Conservation (phyloP, 2,329 filamentous ascomycete genomes). For the Annulohypoxylon truncatum region DNA sequence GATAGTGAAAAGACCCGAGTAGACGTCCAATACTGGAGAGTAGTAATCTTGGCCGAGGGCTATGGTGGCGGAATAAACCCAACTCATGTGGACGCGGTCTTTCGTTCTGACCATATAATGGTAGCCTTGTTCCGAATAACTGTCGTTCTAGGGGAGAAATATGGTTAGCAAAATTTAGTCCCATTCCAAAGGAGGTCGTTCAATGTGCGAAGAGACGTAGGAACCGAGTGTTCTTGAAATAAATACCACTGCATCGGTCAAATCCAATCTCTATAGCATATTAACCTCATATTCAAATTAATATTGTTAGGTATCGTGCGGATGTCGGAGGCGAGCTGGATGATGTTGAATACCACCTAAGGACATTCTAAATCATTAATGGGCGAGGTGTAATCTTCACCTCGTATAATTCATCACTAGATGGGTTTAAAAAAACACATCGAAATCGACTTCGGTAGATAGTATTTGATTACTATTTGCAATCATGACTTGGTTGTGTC, state of each 20-base stretch:
- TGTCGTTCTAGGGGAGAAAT: neutral
- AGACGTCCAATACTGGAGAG: too few relatives aligned
- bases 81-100: neutral
- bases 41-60: neutral
- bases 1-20: neutral
- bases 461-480: slow-evolving; percentile 40
- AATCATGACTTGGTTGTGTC: slow-evolving; percentile 37
- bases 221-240: neutral
- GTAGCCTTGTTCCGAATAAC: neutral
- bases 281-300: neutral
- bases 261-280: neutral
- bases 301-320: too few relatives aligned
- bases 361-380: neutral
- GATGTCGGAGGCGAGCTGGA: neutral
- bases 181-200: neutral
- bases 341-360: neutral
- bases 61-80: neutral
- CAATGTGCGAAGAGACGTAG: neutral
- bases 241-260: neutral
- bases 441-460: slow-evolving; percentile 6
- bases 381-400: neutral
- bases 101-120: neutral
- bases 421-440: neutral
- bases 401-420: neutral
- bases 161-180: neutral